Conservation (phyloP, 441 rosid species). For the Hypseocharis bilobata region DNA sequence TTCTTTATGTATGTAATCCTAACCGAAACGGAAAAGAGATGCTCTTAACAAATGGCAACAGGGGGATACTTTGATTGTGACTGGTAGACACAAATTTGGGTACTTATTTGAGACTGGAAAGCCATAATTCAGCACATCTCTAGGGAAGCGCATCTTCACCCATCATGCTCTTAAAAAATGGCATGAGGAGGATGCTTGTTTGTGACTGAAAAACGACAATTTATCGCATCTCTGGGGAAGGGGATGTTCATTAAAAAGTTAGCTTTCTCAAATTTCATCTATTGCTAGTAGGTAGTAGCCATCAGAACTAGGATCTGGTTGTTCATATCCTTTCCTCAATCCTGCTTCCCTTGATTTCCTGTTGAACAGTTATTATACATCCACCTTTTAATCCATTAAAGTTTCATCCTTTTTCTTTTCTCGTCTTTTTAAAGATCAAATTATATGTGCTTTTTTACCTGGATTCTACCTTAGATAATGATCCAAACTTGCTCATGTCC, state of each 20-base stretch:
- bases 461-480: constrained; percentile 1
- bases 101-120: too few species aligned
- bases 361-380: neutral
- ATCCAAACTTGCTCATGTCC: constrained; percentile 10
- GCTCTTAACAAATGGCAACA: too few species aligned
- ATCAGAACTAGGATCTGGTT: neutral
- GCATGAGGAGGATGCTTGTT: too few species aligned
- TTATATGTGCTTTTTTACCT: neutral
- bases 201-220: too few species aligned
- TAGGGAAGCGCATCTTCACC: neutral
- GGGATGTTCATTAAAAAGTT: neutral
- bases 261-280: neutral
- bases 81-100: neutral
- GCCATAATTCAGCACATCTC: too few species aligned
- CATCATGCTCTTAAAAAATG: too few species aligned
- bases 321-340: neutral
- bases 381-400: neutral
- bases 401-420: neutral
- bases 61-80: too few species aligned
- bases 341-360: neutral
- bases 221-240: neutral
- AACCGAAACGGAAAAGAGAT: too few species aligned
- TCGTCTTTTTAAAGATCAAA: neutral
- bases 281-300: neutral
- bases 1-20: too few species aligned